phyloP scores from a whole-genome alignment of 495 filamentous ascomycete genomes.

The Pseudotulostoma volvatum region DNA sequence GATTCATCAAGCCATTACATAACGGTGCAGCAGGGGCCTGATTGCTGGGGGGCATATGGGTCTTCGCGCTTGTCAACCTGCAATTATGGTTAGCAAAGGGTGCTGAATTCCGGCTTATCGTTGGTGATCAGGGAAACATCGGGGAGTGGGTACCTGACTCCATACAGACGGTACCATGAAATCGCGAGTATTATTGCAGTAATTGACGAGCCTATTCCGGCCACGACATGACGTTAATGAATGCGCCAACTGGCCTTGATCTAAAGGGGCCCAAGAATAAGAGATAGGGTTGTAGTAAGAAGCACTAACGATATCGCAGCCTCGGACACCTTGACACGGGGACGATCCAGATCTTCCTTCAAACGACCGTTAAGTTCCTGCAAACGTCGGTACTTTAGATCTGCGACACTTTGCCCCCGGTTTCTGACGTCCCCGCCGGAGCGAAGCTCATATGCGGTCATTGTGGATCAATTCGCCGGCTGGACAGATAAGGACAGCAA shows the following conservation, averaged over 20 bases:
- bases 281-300: background rate
- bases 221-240: background rate
- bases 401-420: slow-evolving; percentile 98
- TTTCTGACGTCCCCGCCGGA: slow-evolving; percentile 59
- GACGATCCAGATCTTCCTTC: slow-evolving; percentile 85
- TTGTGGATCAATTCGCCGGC: too few relatives aligned
- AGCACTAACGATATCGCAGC: slow-evolving; percentile 72
- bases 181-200: slow-evolving; percentile 90
- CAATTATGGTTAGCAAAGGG: slow-evolving; percentile 3
- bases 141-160: slow-evolving; percentile 52
- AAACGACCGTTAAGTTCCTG: slow-evolving; percentile 91
- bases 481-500: too few relatives aligned
- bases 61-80: slow-evolving; percentile 83
- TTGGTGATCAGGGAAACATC: slow-evolving; percentile 1
- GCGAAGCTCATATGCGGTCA: slow-evolving; percentile 39
- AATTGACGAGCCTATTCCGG: slow-evolving; percentile 66
- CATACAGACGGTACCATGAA: slow-evolving; percentile 98
- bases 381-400: slow-evolving; percentile 87
- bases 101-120: slow-evolving; percentile 5
- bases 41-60: slow-evolving; percentile 88
- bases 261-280: slow-evolving; percentile 10
- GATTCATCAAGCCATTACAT: too few relatives aligned
- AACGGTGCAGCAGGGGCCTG: slow-evolving; percentile 76
- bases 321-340: slow-evolving; percentile 87
- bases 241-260: background rate